Evolutionary conservation across 2,329 filamentous ascomycete species (phyloP).

Genomic region (Aplosporella prunicola): DNA sequence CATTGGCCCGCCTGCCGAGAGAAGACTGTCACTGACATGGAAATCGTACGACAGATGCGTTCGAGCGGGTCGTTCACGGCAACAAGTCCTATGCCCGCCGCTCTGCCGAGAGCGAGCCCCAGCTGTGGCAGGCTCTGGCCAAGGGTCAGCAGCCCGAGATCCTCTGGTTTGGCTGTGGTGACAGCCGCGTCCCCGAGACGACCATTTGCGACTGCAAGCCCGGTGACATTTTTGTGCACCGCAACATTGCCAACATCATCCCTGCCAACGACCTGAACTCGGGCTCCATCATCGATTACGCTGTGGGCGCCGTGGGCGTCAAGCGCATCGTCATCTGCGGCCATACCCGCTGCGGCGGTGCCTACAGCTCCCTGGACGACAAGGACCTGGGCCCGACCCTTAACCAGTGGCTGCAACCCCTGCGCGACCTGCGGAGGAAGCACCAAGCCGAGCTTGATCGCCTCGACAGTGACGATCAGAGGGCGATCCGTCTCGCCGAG

Average conservation of each 20-base stretch:
- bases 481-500: slow-evolving; percentile 57
- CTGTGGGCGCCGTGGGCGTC: slow-evolving; percentile 61
- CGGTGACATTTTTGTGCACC: slow-evolving; percentile 80
- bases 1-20: slow-evolving; percentile 1
- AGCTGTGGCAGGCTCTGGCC: slow-evolving; percentile 60
- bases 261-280: slow-evolving; percentile 66
- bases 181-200: slow-evolving; percentile 76
- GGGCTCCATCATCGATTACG: slow-evolving; percentile 68
- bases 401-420: slow-evolving; percentile 52
- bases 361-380: slow-evolving; percentile 46
- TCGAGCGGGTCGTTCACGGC: slow-evolving; percentile 53
- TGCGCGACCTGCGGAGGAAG: slow-evolving; percentile 45
- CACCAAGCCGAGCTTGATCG: slow-evolving; percentile 42
- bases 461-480: slow-evolving; percentile 36
- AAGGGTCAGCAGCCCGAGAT: slow-evolving; percentile 57
- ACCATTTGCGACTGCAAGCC: slow-evolving; percentile 69
- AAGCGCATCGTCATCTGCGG: slow-evolving; percentile 54
- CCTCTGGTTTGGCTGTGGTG: slow-evolving; percentile 80
- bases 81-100: slow-evolving; percentile 64
- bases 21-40: slow-evolving; percentile 6
- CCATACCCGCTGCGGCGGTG: slow-evolving; percentile 52
- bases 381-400: slow-evolving; percentile 47
- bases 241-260: slow-evolving; percentile 82
- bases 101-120: slow-evolving; percentile 55
- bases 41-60: slow-evolving; percentile 38